Percentiles rank a stretch among this genome's conserved stretches.
Conservation (phyloP, 371 early-diverging fungal genomes). For the Mortierella sp. region DNA sequence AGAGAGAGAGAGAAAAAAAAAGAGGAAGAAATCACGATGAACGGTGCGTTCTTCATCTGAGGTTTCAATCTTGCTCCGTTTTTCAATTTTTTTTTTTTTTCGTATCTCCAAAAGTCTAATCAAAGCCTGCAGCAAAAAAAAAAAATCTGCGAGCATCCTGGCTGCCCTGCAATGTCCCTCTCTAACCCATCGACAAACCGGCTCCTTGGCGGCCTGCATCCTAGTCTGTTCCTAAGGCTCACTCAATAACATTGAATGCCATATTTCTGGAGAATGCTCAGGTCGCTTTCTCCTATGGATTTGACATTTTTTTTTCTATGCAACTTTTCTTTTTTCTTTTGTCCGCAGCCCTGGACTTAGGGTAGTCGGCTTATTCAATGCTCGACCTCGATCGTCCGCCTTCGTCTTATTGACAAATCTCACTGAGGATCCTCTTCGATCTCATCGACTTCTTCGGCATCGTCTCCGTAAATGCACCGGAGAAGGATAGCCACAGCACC, state of each 20-base stretch:
- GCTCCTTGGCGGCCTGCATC: not conserved
- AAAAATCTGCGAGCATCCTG: not conserved
- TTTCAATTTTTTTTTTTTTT: not conserved
- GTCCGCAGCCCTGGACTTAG: too few relatives aligned
- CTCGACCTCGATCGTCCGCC: not conserved
- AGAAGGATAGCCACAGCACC: constrained; percentile 31
- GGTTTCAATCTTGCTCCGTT: not conserved
- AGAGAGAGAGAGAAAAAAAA: constrained; percentile 12
- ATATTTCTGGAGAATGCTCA: not conserved
- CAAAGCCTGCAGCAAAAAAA: not conserved
- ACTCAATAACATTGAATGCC: not conserved
- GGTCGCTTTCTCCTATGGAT: not conserved
- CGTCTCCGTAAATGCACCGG: constrained; percentile 30
- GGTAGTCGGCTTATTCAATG: too few relatives aligned
- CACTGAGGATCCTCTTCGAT: not conserved
- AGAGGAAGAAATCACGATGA: constrained; percentile 3
- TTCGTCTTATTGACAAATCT: not conserved
- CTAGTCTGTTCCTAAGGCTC: not conserved
- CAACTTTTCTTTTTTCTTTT: not conserved
- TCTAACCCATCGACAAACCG: too few relatives aligned
- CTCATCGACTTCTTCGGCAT: not conserved
- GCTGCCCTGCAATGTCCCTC: not conserved
- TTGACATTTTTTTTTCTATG: not conserved
- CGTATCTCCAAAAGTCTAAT: constrained; percentile 3
- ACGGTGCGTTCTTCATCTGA: constrained; percentile 6